Evolutionary conservation across 495 filamentous ascomycete species (phyloP).

Genomic region (Aspergillus ellipticus): DNA sequence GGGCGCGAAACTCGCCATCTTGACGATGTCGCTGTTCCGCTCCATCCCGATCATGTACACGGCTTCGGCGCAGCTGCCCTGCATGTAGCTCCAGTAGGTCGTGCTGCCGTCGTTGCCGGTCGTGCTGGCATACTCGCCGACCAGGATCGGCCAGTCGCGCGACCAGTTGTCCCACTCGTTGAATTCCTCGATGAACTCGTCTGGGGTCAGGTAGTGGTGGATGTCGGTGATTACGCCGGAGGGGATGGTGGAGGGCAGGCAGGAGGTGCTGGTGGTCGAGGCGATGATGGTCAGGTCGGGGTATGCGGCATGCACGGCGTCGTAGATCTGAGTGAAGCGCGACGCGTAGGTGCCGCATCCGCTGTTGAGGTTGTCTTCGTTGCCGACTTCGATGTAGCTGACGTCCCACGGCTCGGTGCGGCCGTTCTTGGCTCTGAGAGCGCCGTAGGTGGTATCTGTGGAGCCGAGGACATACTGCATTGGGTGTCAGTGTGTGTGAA

Average conservation of each 20-base stretch:
- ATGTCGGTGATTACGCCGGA: conserved; percentile 40
- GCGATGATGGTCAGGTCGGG: conserved; percentile 43
- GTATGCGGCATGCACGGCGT: conserved; percentile 43
- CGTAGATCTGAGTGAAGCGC: conserved; percentile 42
- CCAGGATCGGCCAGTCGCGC: conserved; percentile 39
- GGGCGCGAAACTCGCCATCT: conserved; percentile 52
- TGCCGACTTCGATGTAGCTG: conserved; percentile 52
- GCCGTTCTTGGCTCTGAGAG: conserved; percentile 40
- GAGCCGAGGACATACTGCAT: conserved; percentile 30
- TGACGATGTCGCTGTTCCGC: conserved; percentile 57
- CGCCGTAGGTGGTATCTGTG: conserved; percentile 32
- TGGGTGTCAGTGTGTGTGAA: too few relatives aligned
- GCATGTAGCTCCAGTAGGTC: conserved; percentile 46
- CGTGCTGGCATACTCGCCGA: conserved; percentile 57
- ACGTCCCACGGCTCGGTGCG: conserved; percentile 43
- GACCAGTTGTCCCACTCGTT: conserved; percentile 50
- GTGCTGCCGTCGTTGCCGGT: conserved; percentile 27
- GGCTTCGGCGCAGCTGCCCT: conserved; percentile 59
- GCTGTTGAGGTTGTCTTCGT: conserved; percentile 50
- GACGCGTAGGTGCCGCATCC: conserved; percentile 41
- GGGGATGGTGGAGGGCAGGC: conserved; percentile 27
- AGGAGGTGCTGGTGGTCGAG: conserved; percentile 32
- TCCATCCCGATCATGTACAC: conserved; percentile 66
- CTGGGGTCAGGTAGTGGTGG: conserved; percentile 48
- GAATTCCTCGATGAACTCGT: conserved; percentile 51